phyloP scores from a whole-genome alignment of 805 yeast species.

The Sugiyamaella smithiae region DNA sequence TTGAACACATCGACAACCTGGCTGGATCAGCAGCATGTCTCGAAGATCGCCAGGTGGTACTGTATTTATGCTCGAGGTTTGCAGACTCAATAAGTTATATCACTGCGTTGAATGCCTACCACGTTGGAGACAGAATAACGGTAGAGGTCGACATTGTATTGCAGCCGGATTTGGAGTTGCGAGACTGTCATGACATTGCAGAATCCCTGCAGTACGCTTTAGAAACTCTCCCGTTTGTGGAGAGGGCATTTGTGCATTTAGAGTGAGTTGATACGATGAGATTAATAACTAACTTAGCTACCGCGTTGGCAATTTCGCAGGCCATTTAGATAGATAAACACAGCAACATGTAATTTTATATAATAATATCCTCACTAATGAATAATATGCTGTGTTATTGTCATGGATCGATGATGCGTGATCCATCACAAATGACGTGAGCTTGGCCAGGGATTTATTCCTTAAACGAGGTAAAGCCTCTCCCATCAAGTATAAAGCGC shows the following conservation, averaged over 20 bases:
- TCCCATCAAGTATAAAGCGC: too few relatives aligned
- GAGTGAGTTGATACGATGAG: conserved; percentile 43
- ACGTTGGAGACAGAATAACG: conserved; percentile 71
- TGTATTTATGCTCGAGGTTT: conserved; percentile 66
- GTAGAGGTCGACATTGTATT: conserved; percentile 75
- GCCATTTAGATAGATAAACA: conserved; percentile 30
- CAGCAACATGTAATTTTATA: too few relatives aligned
- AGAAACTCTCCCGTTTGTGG: conserved; percentile 73
- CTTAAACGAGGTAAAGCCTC: too few relatives aligned
- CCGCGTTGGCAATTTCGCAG: conserved; percentile 38
- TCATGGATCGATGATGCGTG: background rate
- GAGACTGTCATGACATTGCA: conserved; percentile 76
- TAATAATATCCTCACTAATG: too few relatives aligned
- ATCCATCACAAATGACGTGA: too few relatives aligned
- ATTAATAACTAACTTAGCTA: conserved; percentile 24
- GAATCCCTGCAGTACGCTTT: conserved; percentile 79
- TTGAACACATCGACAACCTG: conserved; percentile 69
- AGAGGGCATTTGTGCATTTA: conserved; percentile 77
- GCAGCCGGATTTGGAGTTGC: conserved; percentile 48
- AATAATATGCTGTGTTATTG: background rate
- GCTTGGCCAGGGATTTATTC: too few relatives aligned
- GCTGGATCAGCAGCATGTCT: conserved; percentile 70
- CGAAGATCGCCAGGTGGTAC: conserved; percentile 60
- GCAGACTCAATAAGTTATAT: conserved; percentile 63
- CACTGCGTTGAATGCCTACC: conserved; percentile 68